Evolutionary conservation across 2,329 filamentous ascomycete genomes (phyloP).

Genomic region (Aureobasidium sp.): DNA sequence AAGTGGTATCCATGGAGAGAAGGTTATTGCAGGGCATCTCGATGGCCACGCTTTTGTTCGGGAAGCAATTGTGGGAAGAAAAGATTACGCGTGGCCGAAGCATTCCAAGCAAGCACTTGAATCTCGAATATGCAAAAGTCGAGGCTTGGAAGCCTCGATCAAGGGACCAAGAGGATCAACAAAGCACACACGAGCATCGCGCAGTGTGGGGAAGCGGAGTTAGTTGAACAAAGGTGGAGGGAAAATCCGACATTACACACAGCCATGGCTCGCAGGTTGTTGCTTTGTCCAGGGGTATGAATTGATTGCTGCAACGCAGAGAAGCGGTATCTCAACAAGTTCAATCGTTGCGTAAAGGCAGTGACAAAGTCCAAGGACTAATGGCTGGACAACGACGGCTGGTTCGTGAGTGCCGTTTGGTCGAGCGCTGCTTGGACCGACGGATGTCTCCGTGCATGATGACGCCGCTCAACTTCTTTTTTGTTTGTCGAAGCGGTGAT

Average conservation of each 20-base stretch:
- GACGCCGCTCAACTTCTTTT: not conserved
- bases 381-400: not conserved
- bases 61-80: no score
- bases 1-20: not conserved
- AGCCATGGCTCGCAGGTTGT: not conserved
- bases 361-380: not conserved
- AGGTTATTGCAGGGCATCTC: no score
- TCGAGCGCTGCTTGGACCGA: not conserved
- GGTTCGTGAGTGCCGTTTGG: not conserved
- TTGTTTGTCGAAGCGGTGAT: not conserved
- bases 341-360: not conserved
- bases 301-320: not conserved
- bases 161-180: not conserved
- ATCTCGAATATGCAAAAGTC: no score
- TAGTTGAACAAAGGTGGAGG: no score
- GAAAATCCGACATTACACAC: no score
- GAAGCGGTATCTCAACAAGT: not conserved
- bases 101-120: no score
- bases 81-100: no score
- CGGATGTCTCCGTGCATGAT: not conserved
- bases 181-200: not conserved
- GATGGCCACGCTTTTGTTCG: no score
- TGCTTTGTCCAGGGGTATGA: not conserved
- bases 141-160: not conserved
- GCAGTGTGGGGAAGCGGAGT: not conserved